These are phyloP conservation scores for Acanthamoeba healyi DNA, from an alignment of 208 protist genomes.

Conservation along the genomic window DNA sequence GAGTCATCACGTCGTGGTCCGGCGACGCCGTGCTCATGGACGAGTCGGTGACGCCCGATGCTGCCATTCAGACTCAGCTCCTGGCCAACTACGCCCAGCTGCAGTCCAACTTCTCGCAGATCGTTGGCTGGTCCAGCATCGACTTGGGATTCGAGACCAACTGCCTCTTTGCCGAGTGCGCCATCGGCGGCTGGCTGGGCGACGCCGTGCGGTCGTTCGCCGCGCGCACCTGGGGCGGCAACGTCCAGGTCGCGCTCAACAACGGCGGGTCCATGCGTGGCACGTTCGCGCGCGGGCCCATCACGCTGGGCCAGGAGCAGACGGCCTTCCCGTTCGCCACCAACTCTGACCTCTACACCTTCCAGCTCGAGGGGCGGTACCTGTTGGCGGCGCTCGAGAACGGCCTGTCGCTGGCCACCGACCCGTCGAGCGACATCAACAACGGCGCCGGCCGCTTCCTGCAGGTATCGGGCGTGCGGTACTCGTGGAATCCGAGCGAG, in stretches of 20 bases:
- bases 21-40: slow-evolving; percentile 55
- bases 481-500: slow-evolving; percentile 53
- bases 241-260: slow-evolving; percentile 18
- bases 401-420: slow-evolving; percentile 17
- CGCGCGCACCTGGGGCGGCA: not conserved
- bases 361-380: not conserved
- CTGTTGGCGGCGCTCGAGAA: slow-evolving; percentile 41
- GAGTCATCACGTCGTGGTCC: slow-evolving; percentile 1
- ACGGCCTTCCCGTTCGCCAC: slow-evolving; percentile 44
- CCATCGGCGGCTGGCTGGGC: not conserved
- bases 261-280: slow-evolving; percentile 24
- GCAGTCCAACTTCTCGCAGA: slow-evolving; percentile 44
- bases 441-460: slow-evolving; percentile 43
- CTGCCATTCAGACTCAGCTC: not conserved
- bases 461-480: slow-evolving; percentile 50
- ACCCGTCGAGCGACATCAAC: slow-evolving; percentile 23
- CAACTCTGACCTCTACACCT: slow-evolving; percentile 49
- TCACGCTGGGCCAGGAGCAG: slow-evolving; percentile 57
- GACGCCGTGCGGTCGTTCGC: slow-evolving; percentile 16
- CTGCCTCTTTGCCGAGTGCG: slow-evolving; percentile 53
- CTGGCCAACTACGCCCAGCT: slow-evolving; percentile 16
- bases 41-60: not conserved
- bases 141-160: slow-evolving; percentile 34
- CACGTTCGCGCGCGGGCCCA: not conserved
- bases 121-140: not conserved